Evolutionary conservation across 129 eudicot genomes (phyloP).

Genomic region (Pseudognaphalium luteoalbum): DNA sequence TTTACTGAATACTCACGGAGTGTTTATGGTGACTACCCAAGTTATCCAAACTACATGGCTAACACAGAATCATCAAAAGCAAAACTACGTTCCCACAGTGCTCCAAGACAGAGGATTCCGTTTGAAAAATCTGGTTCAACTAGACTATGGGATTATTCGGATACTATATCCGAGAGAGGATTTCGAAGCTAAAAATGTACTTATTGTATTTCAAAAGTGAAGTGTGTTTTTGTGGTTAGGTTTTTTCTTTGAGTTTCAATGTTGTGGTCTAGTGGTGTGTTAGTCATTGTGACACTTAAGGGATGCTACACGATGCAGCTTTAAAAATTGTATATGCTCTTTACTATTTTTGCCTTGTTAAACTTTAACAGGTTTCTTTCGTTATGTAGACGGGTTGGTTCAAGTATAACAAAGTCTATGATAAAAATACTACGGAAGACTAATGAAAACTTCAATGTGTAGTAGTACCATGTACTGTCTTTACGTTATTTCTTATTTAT

Average conservation of each 20-base stretch:
- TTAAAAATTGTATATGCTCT: slow-evolving; percentile 15
- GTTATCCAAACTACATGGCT: slow-evolving; percentile 82
- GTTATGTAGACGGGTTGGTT: too few relatives aligned
- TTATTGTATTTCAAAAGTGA: slow-evolving; percentile 16
- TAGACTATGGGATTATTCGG: slow-evolving; percentile 57
- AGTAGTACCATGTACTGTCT: too few relatives aligned
- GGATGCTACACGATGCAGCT: slow-evolving; percentile 12
- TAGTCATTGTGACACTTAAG: slow-evolving; percentile 17
- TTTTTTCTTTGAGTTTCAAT: not conserved
- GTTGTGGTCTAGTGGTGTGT: slow-evolving; percentile 9
- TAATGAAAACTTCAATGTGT: too few relatives aligned
- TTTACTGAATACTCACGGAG: slow-evolving; percentile 63
- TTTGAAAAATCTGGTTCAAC: slow-evolving; percentile 44
- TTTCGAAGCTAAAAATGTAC: slow-evolving; percentile 29
- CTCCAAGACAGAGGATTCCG: slow-evolving; percentile 70
- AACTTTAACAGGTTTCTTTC: too few relatives aligned
- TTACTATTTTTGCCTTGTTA: not conserved
- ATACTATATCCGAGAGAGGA: slow-evolving; percentile 59
- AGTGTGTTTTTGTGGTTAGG: slow-evolving; percentile 11
- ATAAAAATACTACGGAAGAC: too few relatives aligned
- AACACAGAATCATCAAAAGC: slow-evolving; percentile 77
- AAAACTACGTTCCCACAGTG: slow-evolving; percentile 80
- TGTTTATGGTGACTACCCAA: slow-evolving; percentile 53
- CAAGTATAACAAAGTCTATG: too few relatives aligned
- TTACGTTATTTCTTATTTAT: too few relatives aligned